These are phyloP conservation scores for Teratosphaeria gauchensis DNA, from an alignment of 2,329 filamentous ascomycete genomes.

Conservation along the genomic window DNA sequence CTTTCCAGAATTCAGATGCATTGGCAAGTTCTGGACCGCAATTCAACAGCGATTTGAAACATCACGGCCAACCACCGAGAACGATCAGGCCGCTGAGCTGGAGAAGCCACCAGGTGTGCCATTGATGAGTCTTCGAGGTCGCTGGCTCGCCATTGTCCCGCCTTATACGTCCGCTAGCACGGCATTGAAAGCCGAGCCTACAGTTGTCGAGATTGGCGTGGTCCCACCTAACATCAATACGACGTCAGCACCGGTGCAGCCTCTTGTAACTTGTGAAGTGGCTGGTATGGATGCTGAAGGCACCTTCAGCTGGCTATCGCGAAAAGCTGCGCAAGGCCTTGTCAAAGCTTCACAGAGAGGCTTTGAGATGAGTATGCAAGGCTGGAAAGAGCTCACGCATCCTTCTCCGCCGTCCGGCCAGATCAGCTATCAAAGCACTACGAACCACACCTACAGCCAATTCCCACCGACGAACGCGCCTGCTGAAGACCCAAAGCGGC, in stretches of 20 bases:
- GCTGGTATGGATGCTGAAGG: conserved; percentile 61
- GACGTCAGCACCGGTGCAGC: conserved; percentile 59
- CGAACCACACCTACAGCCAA: conserved; percentile 9
- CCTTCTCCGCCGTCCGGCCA: conserved; percentile 20
- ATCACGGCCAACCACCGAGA: conserved; percentile 5
- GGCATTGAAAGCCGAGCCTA: conserved; percentile 56
- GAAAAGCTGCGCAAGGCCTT: conserved; percentile 68
- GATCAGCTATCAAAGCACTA: conserved; percentile 7
- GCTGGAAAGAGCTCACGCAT: conserved; percentile 75
- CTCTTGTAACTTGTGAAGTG: conserved; percentile 55
- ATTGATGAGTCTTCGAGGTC: conserved; percentile 58
- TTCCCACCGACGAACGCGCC: conserved; percentile 70
- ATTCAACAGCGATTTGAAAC: conserved; percentile 33
- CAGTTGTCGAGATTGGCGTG: conserved; percentile 41
- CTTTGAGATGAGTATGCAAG: conserved; percentile 65
- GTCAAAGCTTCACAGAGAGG: conserved; percentile 51
- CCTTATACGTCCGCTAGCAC: conserved; percentile 59
- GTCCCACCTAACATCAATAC: conserved; percentile 48
- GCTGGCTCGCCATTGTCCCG: conserved; percentile 71
- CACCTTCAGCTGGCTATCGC: conserved; percentile 32
- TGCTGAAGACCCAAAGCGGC: conserved; percentile 43
- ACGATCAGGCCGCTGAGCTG: conserved; percentile 17
- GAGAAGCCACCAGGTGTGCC: conserved; percentile 36
- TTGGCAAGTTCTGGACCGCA: conserved; percentile 88
- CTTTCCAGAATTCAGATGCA: conserved; percentile 47